Conservation (phyloP, 2,329 filamentous ascomycete genomes). For the Paracamarosporium sp. region DNA sequence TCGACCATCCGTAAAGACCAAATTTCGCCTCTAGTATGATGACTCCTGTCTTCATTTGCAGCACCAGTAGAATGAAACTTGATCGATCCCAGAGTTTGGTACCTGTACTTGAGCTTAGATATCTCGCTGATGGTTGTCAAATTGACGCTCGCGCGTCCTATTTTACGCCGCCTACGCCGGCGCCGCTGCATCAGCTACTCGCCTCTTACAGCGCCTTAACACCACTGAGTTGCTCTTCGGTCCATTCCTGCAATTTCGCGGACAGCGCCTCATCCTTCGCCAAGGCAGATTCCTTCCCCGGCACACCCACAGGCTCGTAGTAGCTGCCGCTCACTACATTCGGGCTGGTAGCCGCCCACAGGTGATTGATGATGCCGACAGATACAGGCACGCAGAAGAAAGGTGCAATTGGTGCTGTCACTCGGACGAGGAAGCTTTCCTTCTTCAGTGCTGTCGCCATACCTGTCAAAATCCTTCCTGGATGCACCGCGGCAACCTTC, state of each 20-base stretch:
- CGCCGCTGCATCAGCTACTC: too few species aligned
- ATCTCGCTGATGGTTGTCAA: too few species aligned
- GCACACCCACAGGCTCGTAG: slow-evolving; percentile 24
- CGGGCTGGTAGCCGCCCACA: slow-evolving; percentile 8
- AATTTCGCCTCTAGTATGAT: too few species aligned
- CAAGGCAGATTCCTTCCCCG: slow-evolving; percentile 7
- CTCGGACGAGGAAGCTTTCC: slow-evolving; percentile 8
- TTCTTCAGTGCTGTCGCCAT: slow-evolving; percentile 5
- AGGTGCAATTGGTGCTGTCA: slow-evolving; percentile 6
- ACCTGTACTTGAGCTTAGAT: too few species aligned
- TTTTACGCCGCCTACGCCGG: too few species aligned
- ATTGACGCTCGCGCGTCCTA: too few species aligned
- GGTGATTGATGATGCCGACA: slow-evolving; percentile 12
- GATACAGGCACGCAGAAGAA: slow-evolving; percentile 10
- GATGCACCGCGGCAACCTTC: slow-evolving; percentile 9
- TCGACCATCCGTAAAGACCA: too few species aligned
- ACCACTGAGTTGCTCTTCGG: not conserved
- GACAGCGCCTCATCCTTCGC: slow-evolving; percentile 15
- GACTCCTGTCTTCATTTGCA: too few species aligned
- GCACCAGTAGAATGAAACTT: too few species aligned
- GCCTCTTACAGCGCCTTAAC: not conserved
- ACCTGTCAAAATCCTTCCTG: slow-evolving; percentile 7
- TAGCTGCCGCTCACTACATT: slow-evolving; percentile 15
- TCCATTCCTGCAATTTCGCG: slow-evolving; percentile 25
- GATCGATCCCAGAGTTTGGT: too few species aligned